Percentiles rank a stretch among this genome's conserved stretches.
These are phyloP conservation scores for Leccinellum albellum DNA, from an alignment of 768 basidiomycete genomes.

Conservation along the genomic window DNA sequence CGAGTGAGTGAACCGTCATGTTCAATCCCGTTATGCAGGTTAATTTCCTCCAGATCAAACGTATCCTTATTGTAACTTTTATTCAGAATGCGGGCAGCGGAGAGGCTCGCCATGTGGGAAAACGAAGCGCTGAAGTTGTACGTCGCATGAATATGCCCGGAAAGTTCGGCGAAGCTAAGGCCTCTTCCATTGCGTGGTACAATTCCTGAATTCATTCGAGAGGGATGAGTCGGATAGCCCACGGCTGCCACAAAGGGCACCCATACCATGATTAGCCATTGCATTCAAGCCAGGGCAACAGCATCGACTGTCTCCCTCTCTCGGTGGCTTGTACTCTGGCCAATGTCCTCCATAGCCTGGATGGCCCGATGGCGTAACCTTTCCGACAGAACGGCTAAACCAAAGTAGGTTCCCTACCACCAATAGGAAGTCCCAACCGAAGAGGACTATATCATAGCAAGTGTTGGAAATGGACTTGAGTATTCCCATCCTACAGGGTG, in stretches of 20 bases:
- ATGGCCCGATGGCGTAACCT: constrained; percentile 49
- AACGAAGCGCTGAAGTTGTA: constrained; percentile 71
- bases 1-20: constrained; percentile 28
- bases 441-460: background rate
- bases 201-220: constrained; percentile 26
- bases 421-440: constrained; percentile 12
- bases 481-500: constrained; percentile 3
- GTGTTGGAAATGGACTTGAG: constrained; percentile 8
- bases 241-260: constrained; percentile 40
- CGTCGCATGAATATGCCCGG: constrained; percentile 40
- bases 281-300: constrained; percentile 74
- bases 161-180: constrained; percentile 52
- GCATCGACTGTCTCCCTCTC: constrained; percentile 61
- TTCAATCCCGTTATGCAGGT: constrained; percentile 15
- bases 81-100: constrained; percentile 52
- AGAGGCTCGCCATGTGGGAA: constrained; percentile 60
- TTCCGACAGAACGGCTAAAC: constrained; percentile 38
- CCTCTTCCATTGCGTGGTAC: constrained; percentile 61
- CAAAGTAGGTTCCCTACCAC: constrained; percentile 12
- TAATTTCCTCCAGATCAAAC: constrained; percentile 51
- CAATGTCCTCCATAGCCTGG: constrained; percentile 58
- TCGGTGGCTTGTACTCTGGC: constrained; percentile 61
- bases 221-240: background rate
- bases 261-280: constrained; percentile 76
- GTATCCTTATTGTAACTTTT: constrained; percentile 54